Evolutionary conservation across 2,329 filamentous ascomycete genomes (phyloP), one percentile per base, ranked within the genome.

Genomic region (Monascus ruber): DNA sequence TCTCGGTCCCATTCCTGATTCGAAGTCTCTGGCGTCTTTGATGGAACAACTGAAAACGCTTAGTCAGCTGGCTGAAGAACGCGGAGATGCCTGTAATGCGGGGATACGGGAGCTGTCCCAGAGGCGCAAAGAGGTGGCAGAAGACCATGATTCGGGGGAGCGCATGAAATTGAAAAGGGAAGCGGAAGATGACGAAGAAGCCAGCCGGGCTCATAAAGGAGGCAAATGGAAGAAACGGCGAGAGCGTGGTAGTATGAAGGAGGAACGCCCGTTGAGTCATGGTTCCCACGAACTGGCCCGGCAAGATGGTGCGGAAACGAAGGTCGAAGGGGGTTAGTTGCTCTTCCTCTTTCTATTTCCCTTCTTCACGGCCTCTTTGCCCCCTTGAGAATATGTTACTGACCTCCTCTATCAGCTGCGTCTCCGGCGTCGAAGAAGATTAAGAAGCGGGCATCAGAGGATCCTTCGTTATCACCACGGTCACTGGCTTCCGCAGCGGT

Each of bases 181-280:
- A 47, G 58, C 56, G 3, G 60, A 70, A 37, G 64, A 68, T 34
- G 61, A 66, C 27, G 62, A 67, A 35, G 63, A 56, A 42, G 51
- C 62, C 36, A 51, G 53, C 33, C 56, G 70, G 61, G 62, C 60
- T 26, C 54, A 76, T 52, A 74, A 76, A 55, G 65, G 63, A 32
- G 65, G 70, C 24, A 87, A 88, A 59, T 73, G 82, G 47, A 87
- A 85, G 71, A 87, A 85, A 68, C 79, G 83, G 58, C 87, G 86
- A 64, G 83, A 81, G 24, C 68, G 75, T 5, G 77, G 80, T 42
- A 69, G 61, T 39, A 64, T 74, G 27, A 76, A 73, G 43, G 77
- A 83, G 45, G 72, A 77, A 39, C 65, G 76, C 33, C 76, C 76
- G 24, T 64, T 74, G 37, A 69, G 70, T 28, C 72, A 78, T 46